Evolutionary conservation across 176 grass and related monocot genomes (phyloP).

Genomic region (Carex scoparia): DNA sequence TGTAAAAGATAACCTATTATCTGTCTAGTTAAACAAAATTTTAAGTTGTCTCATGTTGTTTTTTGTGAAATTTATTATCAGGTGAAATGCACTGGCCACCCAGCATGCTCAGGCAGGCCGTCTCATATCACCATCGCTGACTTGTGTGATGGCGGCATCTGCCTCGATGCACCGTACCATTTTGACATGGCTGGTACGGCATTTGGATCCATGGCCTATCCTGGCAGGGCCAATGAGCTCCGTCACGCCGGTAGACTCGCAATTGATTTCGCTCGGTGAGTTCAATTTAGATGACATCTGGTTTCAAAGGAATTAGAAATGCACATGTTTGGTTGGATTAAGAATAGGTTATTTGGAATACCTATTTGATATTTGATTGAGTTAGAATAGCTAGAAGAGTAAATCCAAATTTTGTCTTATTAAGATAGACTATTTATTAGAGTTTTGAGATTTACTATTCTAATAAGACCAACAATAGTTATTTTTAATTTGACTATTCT

Average conservation of each 20-base stretch:
- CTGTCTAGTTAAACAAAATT: not conserved
- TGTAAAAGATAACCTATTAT: not conserved
- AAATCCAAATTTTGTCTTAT: too few species aligned
- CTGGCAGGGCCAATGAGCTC: slow-evolving; percentile 62
- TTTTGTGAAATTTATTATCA: slow-evolving; percentile 15
- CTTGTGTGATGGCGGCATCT: slow-evolving; percentile 68
- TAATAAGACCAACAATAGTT: too few species aligned
- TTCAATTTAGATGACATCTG: not conserved
- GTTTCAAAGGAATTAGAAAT: not conserved
- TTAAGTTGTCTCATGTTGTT: not conserved
- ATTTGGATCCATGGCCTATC: slow-evolving; percentile 62
- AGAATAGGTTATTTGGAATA: too few species aligned
- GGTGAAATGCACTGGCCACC: slow-evolving; percentile 52
- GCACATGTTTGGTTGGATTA: not conserved
- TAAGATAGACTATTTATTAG: too few species aligned
- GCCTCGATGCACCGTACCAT: slow-evolving; percentile 41
- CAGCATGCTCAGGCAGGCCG: slow-evolving; percentile 39
- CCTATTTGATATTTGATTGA: too few species aligned
- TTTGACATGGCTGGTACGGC: slow-evolving; percentile 85
- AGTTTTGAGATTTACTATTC: too few species aligned
- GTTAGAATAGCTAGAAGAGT: too few species aligned
- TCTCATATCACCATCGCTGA: slow-evolving; percentile 74
- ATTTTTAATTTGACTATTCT: too few species aligned
- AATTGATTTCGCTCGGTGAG: slow-evolving; percentile 65
- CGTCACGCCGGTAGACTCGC: slow-evolving; percentile 81